Conservation (phyloP, 441 rosid species). For the Euphorbia schlechtendalii region DNA sequence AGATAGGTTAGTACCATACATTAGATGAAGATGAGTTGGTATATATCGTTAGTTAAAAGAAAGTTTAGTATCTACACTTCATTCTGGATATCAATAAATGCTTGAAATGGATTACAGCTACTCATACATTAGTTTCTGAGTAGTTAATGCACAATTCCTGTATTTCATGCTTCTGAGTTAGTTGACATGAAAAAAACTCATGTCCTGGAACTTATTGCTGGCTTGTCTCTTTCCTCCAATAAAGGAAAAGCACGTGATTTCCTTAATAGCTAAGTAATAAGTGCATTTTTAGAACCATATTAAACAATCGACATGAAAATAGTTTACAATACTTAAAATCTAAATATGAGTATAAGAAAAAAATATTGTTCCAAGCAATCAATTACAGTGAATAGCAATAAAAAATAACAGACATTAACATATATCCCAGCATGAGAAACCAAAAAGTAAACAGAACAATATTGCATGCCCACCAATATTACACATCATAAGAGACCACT, state of each 20-base stretch:
- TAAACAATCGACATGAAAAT: background rate
- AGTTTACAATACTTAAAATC: background rate
- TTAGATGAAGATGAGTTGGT: constrained; percentile 31
- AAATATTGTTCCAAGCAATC: background rate
- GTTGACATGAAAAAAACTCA: constrained; percentile 38
- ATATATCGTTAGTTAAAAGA: constrained; percentile 23
- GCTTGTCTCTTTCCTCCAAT: constrained; percentile 68
- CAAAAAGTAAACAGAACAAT: background rate
- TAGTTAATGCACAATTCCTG: background rate
- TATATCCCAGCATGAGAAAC: background rate
- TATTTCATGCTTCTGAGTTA: constrained; percentile 2
- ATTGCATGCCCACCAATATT: background rate
- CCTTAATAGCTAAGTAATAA: constrained; percentile 32
- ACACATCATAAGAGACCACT: background rate
- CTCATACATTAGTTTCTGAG: background rate
- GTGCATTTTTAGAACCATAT: background rate
- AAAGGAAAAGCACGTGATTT: constrained; percentile 80
- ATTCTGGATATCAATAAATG: constrained; percentile 39
- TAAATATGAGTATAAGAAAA: background rate
- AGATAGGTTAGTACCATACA: constrained; percentile 46
- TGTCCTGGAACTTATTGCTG: constrained; percentile 47
- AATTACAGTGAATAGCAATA: background rate
- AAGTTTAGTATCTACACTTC: constrained; percentile 48
- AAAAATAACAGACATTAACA: background rate
- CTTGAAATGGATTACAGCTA: background rate